These are phyloP conservation scores for Laguncularia racemosa DNA, from an alignment of 345 rosid genomes.

Conservation along the genomic window DNA sequence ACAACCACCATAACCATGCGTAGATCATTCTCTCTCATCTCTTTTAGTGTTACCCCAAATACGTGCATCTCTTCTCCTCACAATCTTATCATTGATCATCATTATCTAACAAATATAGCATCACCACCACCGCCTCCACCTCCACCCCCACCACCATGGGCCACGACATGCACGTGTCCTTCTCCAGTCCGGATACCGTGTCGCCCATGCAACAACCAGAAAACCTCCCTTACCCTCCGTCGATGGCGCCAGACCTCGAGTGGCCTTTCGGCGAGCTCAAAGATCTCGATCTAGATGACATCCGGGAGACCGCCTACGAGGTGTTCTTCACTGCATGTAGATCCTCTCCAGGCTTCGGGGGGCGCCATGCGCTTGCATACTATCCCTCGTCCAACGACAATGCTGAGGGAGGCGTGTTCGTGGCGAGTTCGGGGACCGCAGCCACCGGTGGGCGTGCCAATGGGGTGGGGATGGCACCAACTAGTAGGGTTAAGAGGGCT, in stretches of 20 bases:
- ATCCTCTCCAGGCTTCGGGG: constrained; percentile 80
- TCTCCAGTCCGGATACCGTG: too few species aligned
- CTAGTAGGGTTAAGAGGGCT: constrained; percentile 65
- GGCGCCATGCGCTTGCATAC: constrained; percentile 54
- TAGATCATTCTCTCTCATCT: too few species aligned
- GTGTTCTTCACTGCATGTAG: constrained; percentile 85
- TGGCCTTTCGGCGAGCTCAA: constrained; percentile 74
- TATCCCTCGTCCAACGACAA: constrained; percentile 30
- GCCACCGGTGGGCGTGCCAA: constrained; percentile 13
- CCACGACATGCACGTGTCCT: too few species aligned
- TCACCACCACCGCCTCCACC: too few species aligned
- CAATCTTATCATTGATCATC: too few species aligned
- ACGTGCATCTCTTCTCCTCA: too few species aligned
- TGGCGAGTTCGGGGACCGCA: constrained; percentile 12
- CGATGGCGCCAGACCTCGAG: constrained; percentile 38
- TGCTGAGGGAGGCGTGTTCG: constrained; percentile 22
- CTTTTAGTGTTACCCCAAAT: too few species aligned
- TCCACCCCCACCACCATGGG: too few species aligned
- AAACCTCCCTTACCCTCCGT: too few species aligned
- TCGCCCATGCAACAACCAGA: too few species aligned
- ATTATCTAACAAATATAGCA: too few species aligned
- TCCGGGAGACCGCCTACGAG: constrained; percentile 84
- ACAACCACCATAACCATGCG: constrained; percentile 6
- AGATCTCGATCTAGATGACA: constrained; percentile 48
- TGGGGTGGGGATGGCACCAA: constrained; percentile 60